Evolutionary conservation across 768 basidiomycete species (phyloP), one percentile per base, ranked within the genome.

Genomic region (Asterophora parasitica): DNA sequence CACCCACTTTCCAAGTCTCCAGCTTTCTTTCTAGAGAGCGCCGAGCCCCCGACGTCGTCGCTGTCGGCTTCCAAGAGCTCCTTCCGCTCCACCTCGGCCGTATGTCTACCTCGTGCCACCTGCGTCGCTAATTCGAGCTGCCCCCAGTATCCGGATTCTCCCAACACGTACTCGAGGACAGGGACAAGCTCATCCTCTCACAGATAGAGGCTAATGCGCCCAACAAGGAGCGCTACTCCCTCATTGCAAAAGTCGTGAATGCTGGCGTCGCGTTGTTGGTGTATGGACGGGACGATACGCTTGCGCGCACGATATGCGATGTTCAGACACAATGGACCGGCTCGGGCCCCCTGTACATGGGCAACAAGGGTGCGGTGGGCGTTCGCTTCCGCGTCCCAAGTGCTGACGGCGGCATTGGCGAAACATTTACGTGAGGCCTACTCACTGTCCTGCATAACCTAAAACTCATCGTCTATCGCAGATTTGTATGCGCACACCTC

Each of bases 341-440:
- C 6, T 76, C 72, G 50, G 85, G 85, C 4, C 83, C 80, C 28
- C 76, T 64, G 12, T 83, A 78, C 55, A 88, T 96, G 88, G 91
- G 89, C 5, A 96, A 99, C 70, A 98, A 98, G 66, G 92, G 92
- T 20, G 94, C 91, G 0, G 92, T 96, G 2, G 93, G 88, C 11
- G 74, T 92, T 34, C 77, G 94, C 33, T 85, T 98, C 64, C 80
- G 85, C 41, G 73, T 93, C 16, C 65, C 73, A n/a, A 73, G 70
- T 7, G 64, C 68, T 26, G 79, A 80, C 26, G 77, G 75, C 7
- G 66, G 70, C 38, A 63, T 67, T 3, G 89, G 88, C 49, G 92
- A 95, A 63, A 78, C 77, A 7, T 90, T 82, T 70, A 94, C 92
- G 92, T 94, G 69, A 62, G 88, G 23, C 23, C 6, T 77, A 40